phyloP scores from a whole-genome alignment of 2,329 filamentous ascomycete species.

The Stylonectria norvegica region DNA sequence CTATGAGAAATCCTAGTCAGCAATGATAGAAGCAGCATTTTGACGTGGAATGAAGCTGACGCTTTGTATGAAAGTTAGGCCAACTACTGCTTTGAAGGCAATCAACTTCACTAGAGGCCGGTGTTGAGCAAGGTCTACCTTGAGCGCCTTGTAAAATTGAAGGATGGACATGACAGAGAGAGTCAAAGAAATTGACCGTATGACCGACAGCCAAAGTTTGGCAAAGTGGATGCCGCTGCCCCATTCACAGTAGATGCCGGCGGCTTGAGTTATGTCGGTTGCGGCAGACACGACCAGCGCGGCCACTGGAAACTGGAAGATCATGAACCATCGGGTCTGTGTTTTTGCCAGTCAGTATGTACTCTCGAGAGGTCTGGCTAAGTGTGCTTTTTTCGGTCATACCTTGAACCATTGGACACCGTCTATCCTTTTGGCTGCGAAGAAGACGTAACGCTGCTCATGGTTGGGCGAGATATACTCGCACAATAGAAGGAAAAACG shows the following conservation, averaged over 20 bases:
- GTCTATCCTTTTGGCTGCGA: neutral
- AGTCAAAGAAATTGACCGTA: conserved; percentile 9
- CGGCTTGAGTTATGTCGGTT: conserved; percentile 15
- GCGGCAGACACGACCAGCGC: conserved; percentile 8
- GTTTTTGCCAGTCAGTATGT: neutral
- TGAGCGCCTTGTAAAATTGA: conserved; percentile 16
- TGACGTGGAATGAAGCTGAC: conserved; percentile 5
- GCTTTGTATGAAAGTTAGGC: conserved; percentile 15
- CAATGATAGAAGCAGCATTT: too few species aligned
- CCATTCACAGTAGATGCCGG: conserved; percentile 17
- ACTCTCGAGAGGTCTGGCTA: neutral
- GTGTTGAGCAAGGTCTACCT: conserved; percentile 15
- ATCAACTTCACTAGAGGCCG: conserved; percentile 18
- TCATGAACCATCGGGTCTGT: conserved; percentile 21
- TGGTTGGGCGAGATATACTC: neutral
- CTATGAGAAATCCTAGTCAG: neutral
- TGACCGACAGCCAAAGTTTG: conserved; percentile 10
- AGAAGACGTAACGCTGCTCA: neutral
- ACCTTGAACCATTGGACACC: neutral
- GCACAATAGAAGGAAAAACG: neutral
- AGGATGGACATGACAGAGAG: conserved; percentile 15
- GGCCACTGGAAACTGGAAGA: conserved; percentile 21
- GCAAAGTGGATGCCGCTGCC: conserved; percentile 13
- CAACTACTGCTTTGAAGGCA: conserved; percentile 18
- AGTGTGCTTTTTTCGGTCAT: neutral